Evolutionary conservation across 495 filamentous ascomycete genomes (phyloP).

Genomic region (Lasiosphaeris hirsuta): DNA sequence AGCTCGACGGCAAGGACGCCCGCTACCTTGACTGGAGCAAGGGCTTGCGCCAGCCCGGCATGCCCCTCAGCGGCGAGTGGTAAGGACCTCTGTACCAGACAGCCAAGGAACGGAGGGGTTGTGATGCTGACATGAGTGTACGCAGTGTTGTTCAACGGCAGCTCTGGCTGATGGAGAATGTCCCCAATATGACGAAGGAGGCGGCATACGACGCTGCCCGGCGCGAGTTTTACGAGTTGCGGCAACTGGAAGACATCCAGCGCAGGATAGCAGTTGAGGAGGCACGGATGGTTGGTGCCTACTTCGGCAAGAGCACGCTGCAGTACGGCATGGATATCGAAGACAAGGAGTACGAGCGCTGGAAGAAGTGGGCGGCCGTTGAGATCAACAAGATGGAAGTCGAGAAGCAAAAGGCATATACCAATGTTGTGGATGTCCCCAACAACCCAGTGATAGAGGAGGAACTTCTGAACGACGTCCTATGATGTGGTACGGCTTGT

Average conservation of each 20-base stretch:
- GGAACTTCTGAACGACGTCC: too few relatives aligned
- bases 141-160: constrained; percentile 89
- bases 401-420: constrained; percentile 44
- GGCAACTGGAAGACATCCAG: constrained; percentile 79
- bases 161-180: constrained; percentile 72
- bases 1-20: constrained; percentile 79
- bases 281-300: constrained; percentile 76
- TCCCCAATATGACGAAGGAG: constrained; percentile 51
- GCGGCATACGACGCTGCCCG: constrained; percentile 85
- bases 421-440: too few relatives aligned
- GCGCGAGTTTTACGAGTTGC: constrained; percentile 82
- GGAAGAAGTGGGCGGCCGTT: constrained; percentile 74
- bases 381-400: constrained; percentile 41
- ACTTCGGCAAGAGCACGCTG: constrained; percentile 71
- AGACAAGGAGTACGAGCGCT: constrained; percentile 68
- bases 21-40: constrained; percentile 74
- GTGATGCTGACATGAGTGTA: not conserved
- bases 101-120: not conserved
- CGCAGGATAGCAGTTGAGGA: constrained; percentile 84
- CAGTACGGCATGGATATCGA: constrained; percentile 82
- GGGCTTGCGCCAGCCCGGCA: constrained; percentile 69
- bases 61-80: constrained; percentile 82
- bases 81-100: constrained; percentile 32
- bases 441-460: too few relatives aligned
- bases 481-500: too few relatives aligned